These are phyloP conservation scores for Histomonas meleagridis DNA, from an alignment of 208 protist genomes.

Conservation along the genomic window DNA sequence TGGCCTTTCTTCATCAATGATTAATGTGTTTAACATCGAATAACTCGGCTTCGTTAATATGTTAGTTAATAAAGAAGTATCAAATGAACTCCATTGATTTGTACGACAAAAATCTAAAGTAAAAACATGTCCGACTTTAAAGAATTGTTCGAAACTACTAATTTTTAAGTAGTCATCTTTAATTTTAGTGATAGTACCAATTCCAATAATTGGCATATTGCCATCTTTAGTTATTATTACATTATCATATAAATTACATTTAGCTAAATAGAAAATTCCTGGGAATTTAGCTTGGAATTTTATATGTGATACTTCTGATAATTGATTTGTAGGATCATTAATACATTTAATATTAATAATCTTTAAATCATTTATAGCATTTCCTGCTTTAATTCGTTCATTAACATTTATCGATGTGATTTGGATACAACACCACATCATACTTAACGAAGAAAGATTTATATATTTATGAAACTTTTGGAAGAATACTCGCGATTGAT, in stretches of 20 bases:
- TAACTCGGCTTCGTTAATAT: neutral
- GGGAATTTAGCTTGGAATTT: neutral
- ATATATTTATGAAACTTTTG: neutral
- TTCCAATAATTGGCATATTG: neutral
- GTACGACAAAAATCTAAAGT: neutral
- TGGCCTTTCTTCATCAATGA: neutral
- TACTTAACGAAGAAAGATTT: neutral
- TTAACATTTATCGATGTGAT: neutral
- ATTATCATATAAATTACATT: neutral
- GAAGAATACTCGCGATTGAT: neutral
- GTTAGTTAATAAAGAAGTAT: neutral
- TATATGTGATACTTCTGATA: neutral
- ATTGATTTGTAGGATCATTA: neutral
- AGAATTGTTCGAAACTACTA: neutral
- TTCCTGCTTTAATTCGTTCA: neutral
- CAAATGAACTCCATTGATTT: neutral
- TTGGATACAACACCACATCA: neutral
- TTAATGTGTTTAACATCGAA: neutral
- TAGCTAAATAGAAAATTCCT: neutral
- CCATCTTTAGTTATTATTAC: neutral
- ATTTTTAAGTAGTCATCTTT: neutral
- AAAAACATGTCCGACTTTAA: neutral
- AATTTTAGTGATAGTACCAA: neutral
- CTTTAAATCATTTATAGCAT: neutral
- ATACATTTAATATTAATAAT: neutral